Percentiles rank a stretch among this genome's conserved stretches.
Conservation (phyloP, 306 rosid genomes). For the Psophocarpus tetragonolobus region DNA sequence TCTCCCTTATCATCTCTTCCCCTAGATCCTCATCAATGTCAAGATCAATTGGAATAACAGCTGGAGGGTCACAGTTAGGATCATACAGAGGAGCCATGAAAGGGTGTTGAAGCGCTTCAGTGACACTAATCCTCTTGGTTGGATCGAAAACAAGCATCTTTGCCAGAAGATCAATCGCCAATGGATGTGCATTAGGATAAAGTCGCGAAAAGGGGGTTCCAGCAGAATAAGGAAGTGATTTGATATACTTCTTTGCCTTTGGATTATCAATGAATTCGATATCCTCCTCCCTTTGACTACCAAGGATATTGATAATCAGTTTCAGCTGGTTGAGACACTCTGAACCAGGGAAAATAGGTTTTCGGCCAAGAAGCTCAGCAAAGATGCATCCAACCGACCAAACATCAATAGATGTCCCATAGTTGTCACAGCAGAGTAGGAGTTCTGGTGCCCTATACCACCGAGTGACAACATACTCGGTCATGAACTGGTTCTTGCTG, state of each 20-base stretch:
- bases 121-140: conserved; percentile 83
- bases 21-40: conserved; percentile 89
- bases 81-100: conserved; percentile 85
- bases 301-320: conserved; percentile 77
- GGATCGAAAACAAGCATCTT: conserved; percentile 97
- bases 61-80: conserved; percentile 70
- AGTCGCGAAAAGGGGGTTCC: conserved; percentile 66
- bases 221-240: conserved; percentile 58
- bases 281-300: conserved; percentile 93
- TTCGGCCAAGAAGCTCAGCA: conserved; percentile 89
- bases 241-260: conserved; percentile 76
- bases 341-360: conserved; percentile 84
- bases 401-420: conserved; percentile 86
- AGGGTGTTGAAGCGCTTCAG: conserved; percentile 88
- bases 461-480: conserved; percentile 94
- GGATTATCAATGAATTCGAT: conserved; percentile 83
- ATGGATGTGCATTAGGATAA: conserved; percentile 78
- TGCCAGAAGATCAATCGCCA: conserved; percentile 78
- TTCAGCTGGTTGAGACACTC: conserved; percentile 91
- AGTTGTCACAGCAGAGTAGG: conserved; percentile 91
- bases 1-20: conserved; percentile 94
- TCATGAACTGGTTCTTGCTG: conserved; percentile 87
- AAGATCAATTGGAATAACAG: conserved; percentile 85
- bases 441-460: conserved; percentile 98
- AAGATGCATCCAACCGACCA: conserved; percentile 98